phyloP scores from a whole-genome alignment of 2,329 filamentous ascomycete genomes.

The Dactylonectria macrodidyma region DNA sequence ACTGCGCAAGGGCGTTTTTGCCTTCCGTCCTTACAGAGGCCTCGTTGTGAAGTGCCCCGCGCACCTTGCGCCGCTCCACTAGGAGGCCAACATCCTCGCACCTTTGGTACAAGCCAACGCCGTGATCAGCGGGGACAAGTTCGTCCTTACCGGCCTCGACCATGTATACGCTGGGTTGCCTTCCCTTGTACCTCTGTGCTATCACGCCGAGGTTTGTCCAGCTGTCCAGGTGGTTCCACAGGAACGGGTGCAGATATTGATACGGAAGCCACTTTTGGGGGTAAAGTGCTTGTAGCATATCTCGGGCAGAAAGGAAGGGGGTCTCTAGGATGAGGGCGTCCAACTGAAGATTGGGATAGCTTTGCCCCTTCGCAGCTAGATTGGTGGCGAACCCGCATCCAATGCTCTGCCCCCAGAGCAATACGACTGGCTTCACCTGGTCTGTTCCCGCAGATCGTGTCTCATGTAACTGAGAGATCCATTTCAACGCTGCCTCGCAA shows the following conservation, averaged over 20 bases:
- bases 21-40: constrained; percentile 60
- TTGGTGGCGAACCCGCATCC: constrained; percentile 80
- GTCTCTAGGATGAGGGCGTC: constrained; percentile 79
- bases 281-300: constrained; percentile 81
- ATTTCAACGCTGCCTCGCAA: constrained; percentile 74
- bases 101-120: constrained; percentile 60
- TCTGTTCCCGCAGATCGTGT: constrained; percentile 35
- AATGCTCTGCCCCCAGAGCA: constrained; percentile 85
- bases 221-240: constrained; percentile 75
- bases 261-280: constrained; percentile 87
- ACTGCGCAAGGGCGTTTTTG: constrained; percentile 46
- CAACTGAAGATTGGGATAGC: constrained; percentile 57
- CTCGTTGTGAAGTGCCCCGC: constrained; percentile 70
- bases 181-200: constrained; percentile 43
- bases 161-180: constrained; percentile 61
- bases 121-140: constrained; percentile 69
- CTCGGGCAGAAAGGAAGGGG: constrained; percentile 79
- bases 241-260: constrained; percentile 80
- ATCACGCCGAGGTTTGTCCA: constrained; percentile 65
- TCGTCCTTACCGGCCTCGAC: constrained; percentile 72
- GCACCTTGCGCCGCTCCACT: constrained; percentile 61
- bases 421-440: constrained; percentile 56
- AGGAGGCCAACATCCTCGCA: constrained; percentile 64
- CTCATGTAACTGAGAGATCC: constrained; percentile 66
- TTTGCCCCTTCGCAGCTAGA: constrained; percentile 59